Base-by-base conservation (phyloP, 108 stramenopile genomes). In the Conticribra guillardii region DNA sequence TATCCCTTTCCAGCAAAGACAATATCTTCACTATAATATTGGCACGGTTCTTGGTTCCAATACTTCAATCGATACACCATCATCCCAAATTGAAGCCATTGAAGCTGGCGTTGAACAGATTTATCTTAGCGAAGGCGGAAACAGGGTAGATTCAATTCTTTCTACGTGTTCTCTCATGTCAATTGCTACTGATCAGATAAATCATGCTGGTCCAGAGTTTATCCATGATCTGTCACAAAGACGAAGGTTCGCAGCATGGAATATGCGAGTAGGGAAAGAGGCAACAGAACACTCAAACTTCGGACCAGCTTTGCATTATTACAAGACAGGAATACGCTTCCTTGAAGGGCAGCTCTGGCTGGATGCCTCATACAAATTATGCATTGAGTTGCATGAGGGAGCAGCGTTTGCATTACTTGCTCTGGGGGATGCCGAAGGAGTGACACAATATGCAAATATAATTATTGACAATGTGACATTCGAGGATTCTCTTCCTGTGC, bases 161-260 rank as follows among this genome's bases (percentile, higher is more conserved):
- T 17, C 19, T 14, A 19, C 5, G 16, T 16, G 18, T 19, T 21
- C 16, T 18, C 34, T 24, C 22, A 9, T 61, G n/a, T 37, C 33
- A 7, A 47, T 61, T 61, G 60, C 60, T 15, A 26, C 60, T n/a
- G 27, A 51, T 17, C 64, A 65, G 28, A 31, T 65, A 2, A 65
- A 65, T 17, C 19, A 11, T 28, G 64, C 56, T 21, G 19, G 50
- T 18, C 24, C 51, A 22, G 1, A 24, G 22, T 11, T 5, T 17
- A 0, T 41, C 23, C n/a, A n/a, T n/a, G 48, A 26, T 8, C 18
- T 28, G 18, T 3, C 17, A 3, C 50, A 52, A 37, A 15, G 50
- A 3, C 8, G n/a, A 51, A 14, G 33, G 0, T 51, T 65, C 23
- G 64, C 64, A 11, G 1, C 31, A 3, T 65, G 64, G 51, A 65